These are phyloP conservation scores for Oemleria cerasiformis DNA, from an alignment of 306 rosid species.

Conservation along the genomic window DNA sequence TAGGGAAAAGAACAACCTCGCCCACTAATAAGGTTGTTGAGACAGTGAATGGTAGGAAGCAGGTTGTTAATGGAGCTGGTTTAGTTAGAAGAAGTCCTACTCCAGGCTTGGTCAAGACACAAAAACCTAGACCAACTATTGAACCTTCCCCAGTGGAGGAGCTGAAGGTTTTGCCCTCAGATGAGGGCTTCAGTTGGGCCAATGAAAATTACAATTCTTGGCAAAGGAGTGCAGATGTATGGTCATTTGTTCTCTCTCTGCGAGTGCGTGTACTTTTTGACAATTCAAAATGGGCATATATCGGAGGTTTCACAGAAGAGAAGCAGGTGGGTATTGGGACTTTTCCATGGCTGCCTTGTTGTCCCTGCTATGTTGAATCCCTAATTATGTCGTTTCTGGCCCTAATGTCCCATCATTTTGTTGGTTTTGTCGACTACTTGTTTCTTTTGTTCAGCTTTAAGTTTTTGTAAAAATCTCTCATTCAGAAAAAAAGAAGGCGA, in stretches of 20 bases:
- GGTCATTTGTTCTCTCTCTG: conserved; percentile 83
- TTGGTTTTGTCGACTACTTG: conserved; percentile 19
- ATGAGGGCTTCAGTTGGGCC: conserved; percentile 93
- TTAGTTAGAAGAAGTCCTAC: conserved; percentile 40
- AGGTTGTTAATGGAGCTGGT: conserved; percentile 54
- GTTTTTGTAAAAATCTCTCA: conserved; percentile 12
- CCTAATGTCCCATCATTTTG: conserved; percentile 13
- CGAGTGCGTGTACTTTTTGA: conserved; percentile 76
- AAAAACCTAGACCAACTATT: conserved; percentile 29
- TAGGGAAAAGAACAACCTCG: conserved; percentile 41
- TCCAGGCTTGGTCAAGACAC: conserved; percentile 39
- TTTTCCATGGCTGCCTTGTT: neutral
- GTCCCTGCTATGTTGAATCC: neutral
- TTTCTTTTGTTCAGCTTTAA: conserved; percentile 13
- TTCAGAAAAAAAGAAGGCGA: conserved; percentile 63
- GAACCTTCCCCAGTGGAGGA: conserved; percentile 74
- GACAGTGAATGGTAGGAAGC: conserved; percentile 49
- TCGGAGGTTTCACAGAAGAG: conserved; percentile 83
- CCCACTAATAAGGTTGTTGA: conserved; percentile 41
- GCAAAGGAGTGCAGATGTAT: conserved; percentile 87
- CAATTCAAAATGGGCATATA: conserved; percentile 83
- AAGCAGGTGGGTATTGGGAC: conserved; percentile 58
- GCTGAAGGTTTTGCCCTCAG: conserved; percentile 80
- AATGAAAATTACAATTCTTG: conserved; percentile 77
- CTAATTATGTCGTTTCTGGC: conserved; percentile 14